Base-by-base conservation (phyloP, 1,284 basidiomycete genomes). In the Apiotrichum sp. region DNA sequence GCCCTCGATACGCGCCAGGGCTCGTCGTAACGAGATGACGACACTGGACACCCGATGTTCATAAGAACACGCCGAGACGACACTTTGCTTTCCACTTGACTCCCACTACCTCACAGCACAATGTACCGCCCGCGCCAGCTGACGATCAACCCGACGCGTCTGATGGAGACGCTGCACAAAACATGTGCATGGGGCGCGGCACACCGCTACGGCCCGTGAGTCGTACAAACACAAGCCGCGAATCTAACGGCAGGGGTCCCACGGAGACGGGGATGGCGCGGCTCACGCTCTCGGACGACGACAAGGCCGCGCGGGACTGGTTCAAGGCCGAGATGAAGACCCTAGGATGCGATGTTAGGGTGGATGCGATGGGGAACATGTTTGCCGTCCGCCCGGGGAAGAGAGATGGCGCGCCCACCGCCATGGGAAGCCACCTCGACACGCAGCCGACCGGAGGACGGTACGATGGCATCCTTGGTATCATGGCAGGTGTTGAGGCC, bases 351-450 rank as follows among this genome's bases (percentile, higher is more conserved):
- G 48, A 54, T 13, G 64, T 72, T 42, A 65, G 60, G n/a, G 56
- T 67, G 7, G 66, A 68, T 51, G 16, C 53, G 29, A 72, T 73
- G 68, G 71, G 71, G 10, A 71, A 72, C 62, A 70, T 70, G 61
- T 73, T 71, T 47, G 63, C 67, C 29, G 58, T 68, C 31, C 61
- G 62, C 1, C 52, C 56, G 4, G 70, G 69, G n/a, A 56, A 56
- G 47, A 46, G 52, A 32, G 53, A 54, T 13, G 55, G 55, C 3
- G 47, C 61, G 13, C 68, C 68, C 7, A 65, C 63, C 11, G 67
- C 64, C 14, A 66, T 69, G 58, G 68, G 65, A 7, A 60, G 56
- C 6, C 68, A 69, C 54, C 59, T 69, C 9, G 67, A 69, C 55
- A 69, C 68, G 6, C 67, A 69, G 56, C 68, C 68, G 1, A 61